Base-by-base conservation (phyloP, 192 early-diverging fungal genomes). In the Chytriomyces confervae region DNA sequence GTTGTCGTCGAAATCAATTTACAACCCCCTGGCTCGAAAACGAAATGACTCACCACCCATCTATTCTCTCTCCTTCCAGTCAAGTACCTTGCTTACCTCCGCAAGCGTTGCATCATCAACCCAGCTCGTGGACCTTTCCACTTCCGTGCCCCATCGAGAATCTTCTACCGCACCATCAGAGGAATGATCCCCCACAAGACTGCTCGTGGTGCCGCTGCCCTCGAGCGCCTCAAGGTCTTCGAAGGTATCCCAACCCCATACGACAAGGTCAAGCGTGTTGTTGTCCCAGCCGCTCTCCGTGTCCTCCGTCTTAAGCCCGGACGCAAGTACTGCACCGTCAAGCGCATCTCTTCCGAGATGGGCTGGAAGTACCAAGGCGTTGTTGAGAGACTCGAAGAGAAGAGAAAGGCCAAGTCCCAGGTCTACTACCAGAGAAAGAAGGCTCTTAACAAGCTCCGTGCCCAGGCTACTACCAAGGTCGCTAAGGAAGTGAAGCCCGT, bases 101-200 rank as follows among this genome's bases (percentile, higher is more conserved):
- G 92, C 91, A 99, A 99, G 94, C 95, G 95, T 83, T 94, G 93
- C 88, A 81, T 96, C 86, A 92, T 97, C 86, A 99, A 99, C 92
- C 97, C 97, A 78, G 87, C 86, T 76, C 94, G 94, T 84, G 97
- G 97, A 86, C 89, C 96, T 60, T 98, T 97, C 96, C 97, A 98
- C 88, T 97, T 97, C 93, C 96, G 96, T 76, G 95, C 96, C 74
- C 97, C 97, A 63, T 96, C 94, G 67, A 92, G 94, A 81, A 94
- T 96, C 90, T 95, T 99, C 87, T 97, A 95, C 91, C 94, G 95
- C 81, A 90, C 93, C 64, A 89, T 99, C 84, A 95, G 98, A 72
- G 98, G 98, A 80, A 99, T 99, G 98, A 84, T 98, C 83, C 96
- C 98, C 73, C 98, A 99, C 94, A 98, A 98, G 93, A 97, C 97